Evolutionary conservation across 2,329 filamentous ascomycete species (phyloP).

Genomic region (Akanthomyces uredinophilus): DNA sequence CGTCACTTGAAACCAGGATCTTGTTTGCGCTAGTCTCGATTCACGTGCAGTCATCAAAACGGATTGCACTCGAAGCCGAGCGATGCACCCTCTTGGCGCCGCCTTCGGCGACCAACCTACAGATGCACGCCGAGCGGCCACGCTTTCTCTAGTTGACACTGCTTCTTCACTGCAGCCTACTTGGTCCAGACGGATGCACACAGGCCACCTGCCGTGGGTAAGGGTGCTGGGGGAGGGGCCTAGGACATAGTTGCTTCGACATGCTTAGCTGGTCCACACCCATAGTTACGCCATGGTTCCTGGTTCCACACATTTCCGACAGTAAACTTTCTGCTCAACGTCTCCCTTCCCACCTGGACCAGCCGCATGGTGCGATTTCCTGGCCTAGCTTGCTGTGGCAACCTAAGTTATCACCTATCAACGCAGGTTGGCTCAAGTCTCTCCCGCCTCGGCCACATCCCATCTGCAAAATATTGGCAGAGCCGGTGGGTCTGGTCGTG

Average conservation of each 20-base stretch:
- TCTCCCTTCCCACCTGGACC: constrained; percentile 10
- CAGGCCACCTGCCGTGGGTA: constrained; percentile 10
- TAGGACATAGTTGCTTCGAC: background rate
- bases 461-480: constrained; percentile 5
- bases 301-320: constrained; percentile 13
- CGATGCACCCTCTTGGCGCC: background rate
- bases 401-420: too few species aligned
- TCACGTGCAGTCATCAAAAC: background rate
- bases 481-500: background rate
- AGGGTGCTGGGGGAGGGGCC: constrained; percentile 10
- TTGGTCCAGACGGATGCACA: constrained; percentile 2
- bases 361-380: constrained; percentile 11
- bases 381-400: background rate
- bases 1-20: background rate
- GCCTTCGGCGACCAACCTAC: background rate
- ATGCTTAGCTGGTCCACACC: background rate
- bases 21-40: constrained; percentile 3
- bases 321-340: constrained; percentile 9
- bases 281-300: constrained; percentile 9
- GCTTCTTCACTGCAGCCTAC: background rate
- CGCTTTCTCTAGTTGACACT: background rate
- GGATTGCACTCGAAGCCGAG: background rate
- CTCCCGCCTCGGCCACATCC: constrained; percentile 8
- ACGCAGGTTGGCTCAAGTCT: constrained; percentile 6
- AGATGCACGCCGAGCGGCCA: background rate